These are phyloP conservation scores for Penicillium parvum DNA, from an alignment of 495 filamentous ascomycete genomes.

Conservation along the genomic window DNA sequence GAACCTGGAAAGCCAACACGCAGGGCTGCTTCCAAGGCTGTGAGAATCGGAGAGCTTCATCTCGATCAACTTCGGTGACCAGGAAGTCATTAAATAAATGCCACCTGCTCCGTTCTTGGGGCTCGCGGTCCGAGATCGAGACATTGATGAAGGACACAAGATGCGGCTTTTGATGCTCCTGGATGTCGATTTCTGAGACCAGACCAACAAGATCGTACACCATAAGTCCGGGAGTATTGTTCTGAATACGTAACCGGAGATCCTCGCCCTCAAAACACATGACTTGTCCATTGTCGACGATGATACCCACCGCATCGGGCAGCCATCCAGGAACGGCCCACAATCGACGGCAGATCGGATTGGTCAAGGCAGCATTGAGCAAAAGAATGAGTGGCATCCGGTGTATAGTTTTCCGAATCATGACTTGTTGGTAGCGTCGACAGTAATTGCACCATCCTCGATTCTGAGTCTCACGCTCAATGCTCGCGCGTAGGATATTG, in stretches of 20 bases:
- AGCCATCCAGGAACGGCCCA: conserved; percentile 89
- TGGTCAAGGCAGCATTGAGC: conserved; percentile 74
- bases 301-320: conserved; percentile 85
- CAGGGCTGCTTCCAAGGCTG: conserved; percentile 86
- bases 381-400: conserved; percentile 76
- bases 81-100: conserved; percentile 97
- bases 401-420: conserved; percentile 73
- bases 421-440: conserved; percentile 75
- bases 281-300: conserved; percentile 74
- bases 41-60: conserved; percentile 85
- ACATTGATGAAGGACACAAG: conserved; percentile 89
- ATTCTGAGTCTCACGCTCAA: conserved; percentile 75
- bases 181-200: conserved; percentile 81
- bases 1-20: conserved; percentile 79
- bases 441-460: conserved; percentile 90
- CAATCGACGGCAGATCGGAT: conserved; percentile 64
- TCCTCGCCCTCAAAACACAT: conserved; percentile 90
- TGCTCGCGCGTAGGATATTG: conserved; percentile 76
- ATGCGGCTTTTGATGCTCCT: conserved; percentile 79
- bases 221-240: conserved; percentile 60
- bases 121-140: conserved; percentile 58
- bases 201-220: conserved; percentile 92
- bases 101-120: conserved; percentile 63
- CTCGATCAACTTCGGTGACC: conserved; percentile 69
- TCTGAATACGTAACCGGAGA: conserved; percentile 50